phyloP scores from a whole-genome alignment of 2,329 filamentous ascomycete species.

The Pseudocercospora pini-densiflorae region DNA sequence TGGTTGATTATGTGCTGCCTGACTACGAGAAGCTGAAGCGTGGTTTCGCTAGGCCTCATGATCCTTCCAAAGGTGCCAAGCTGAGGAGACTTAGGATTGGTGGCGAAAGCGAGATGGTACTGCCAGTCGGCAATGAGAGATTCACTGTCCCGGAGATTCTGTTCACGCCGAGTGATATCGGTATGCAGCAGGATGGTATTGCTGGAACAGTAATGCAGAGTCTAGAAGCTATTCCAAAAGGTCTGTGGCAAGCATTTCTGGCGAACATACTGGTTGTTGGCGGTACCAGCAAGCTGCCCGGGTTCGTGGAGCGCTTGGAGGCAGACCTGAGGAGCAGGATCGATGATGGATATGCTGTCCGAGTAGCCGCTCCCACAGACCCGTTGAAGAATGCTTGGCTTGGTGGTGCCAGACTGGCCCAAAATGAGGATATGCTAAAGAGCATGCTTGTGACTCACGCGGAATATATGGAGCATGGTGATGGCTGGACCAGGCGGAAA shows the following conservation, averaged over 20 bases:
- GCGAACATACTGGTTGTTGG: constrained; percentile 90
- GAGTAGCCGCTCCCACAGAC: constrained; percentile 71
- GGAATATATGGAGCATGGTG: constrained; percentile 90
- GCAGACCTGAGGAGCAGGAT: constrained; percentile 36
- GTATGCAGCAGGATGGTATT: constrained; percentile 80
- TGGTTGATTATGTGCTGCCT: constrained; percentile 89
- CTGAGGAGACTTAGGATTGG: constrained; percentile 55
- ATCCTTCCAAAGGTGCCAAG: constrained; percentile 65
- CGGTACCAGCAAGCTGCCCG: constrained; percentile 78
- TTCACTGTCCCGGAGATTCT: constrained; percentile 89
- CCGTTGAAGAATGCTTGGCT: constrained; percentile 83
- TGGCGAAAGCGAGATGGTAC: constrained; percentile 69
- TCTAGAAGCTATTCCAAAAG: constrained; percentile 74
- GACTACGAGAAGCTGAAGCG: constrained; percentile 69
- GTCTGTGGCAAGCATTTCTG: constrained; percentile 79
- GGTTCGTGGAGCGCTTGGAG: constrained; percentile 76
- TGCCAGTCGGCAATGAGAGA: constrained; percentile 89
- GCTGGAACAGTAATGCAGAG: constrained; percentile 82
- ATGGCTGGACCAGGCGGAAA: constrained; percentile 40
- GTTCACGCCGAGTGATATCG: constrained; percentile 84
- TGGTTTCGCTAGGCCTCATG: constrained; percentile 77
- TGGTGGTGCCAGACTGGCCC: constrained; percentile 79
- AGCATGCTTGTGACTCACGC: constrained; percentile 77
- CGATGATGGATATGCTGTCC: constrained; percentile 74
- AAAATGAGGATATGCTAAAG: constrained; percentile 66